A percentile compares a stretch with the other conserved stretches of the same genome.
These are phyloP conservation scores for Benincasa hispida DNA, from an alignment of 306 rosid species.

Conservation along the genomic window DNA sequence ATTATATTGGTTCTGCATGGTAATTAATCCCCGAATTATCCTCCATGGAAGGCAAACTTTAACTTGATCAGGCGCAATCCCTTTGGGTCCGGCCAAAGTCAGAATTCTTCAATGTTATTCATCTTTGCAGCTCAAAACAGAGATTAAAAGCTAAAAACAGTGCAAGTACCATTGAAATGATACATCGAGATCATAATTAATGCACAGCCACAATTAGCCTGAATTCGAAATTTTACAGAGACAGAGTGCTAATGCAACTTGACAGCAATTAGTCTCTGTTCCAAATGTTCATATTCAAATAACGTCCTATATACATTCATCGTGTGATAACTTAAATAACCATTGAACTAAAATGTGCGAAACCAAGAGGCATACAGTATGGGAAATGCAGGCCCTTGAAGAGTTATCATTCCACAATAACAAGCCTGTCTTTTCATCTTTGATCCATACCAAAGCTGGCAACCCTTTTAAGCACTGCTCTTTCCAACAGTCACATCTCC, in stretches of 20 bases:
- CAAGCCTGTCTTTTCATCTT: background rate
- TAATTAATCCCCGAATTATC: too few species aligned
- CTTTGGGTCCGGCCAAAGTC: too few species aligned
- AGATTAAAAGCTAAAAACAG: background rate
- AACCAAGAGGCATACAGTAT: background rate
- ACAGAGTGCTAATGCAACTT: background rate
- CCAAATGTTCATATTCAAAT: background rate
- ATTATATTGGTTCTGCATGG: too few species aligned
- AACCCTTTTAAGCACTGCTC: slow-evolving; percentile 31
- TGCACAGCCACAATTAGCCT: background rate
- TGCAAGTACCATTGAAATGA: background rate
- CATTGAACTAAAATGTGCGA: background rate
- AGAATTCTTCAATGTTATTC: background rate
- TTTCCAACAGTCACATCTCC: slow-evolving; percentile 20
- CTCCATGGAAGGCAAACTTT: too few species aligned
- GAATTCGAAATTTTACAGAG: background rate
- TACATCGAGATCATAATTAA: slow-evolving; percentile 1
- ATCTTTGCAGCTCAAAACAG: background rate
- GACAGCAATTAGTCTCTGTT: slow-evolving; percentile 4
- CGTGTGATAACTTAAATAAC: background rate
- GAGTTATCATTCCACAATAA: background rate
- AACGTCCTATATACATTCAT: background rate
- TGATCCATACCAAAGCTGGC: background rate
- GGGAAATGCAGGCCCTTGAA: background rate
- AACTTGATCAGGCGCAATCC: too few species aligned